Percentiles rank a stretch among this genome's conserved stretches.
Conservation (phyloP, 202 grass and related monocot species). For the Carex sylvatica region DNA sequence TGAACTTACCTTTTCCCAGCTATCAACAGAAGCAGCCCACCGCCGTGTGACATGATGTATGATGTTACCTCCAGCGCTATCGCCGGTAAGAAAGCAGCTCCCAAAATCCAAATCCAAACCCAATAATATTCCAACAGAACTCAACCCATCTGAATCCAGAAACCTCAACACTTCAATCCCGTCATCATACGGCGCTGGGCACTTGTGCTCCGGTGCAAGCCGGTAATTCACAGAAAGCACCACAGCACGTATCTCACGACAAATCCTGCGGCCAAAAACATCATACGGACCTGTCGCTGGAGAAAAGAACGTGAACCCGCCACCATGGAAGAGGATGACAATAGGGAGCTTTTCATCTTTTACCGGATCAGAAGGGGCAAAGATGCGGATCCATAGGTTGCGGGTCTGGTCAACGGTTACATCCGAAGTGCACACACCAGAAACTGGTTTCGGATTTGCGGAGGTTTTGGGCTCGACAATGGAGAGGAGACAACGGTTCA, state of each 20-base stretch:
- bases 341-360: conserved; percentile 26
- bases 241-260: conserved; percentile 30
- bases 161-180: conserved; percentile 38
- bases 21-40: conserved; percentile 20
- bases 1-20: conserved; percentile 12
- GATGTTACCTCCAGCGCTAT: conserved; percentile 60
- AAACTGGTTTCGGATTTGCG: conserved; percentile 8
- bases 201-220: conserved; percentile 46
- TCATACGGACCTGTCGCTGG: conserved; percentile 31
- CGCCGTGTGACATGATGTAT: conserved; percentile 53
- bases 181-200: conserved; percentile 54
- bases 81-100: conserved; percentile 38
- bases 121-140: neutral
- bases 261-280: conserved; percentile 40
- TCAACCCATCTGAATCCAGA: conserved; percentile 18
- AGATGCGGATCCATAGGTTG: conserved; percentile 48
- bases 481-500: conserved; percentile 45
- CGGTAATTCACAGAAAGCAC: conserved; percentile 58
- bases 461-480: conserved; percentile 31
- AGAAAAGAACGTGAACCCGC: conserved; percentile 56
- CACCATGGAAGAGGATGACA: conserved; percentile 52
- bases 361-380: neutral
- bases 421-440: conserved; percentile 39
- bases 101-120: conserved; percentile 35
- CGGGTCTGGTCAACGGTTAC: conserved; percentile 33